phyloP scores from a whole-genome alignment of 768 basidiomycete genomes.

The Amanita brunnescens region DNA sequence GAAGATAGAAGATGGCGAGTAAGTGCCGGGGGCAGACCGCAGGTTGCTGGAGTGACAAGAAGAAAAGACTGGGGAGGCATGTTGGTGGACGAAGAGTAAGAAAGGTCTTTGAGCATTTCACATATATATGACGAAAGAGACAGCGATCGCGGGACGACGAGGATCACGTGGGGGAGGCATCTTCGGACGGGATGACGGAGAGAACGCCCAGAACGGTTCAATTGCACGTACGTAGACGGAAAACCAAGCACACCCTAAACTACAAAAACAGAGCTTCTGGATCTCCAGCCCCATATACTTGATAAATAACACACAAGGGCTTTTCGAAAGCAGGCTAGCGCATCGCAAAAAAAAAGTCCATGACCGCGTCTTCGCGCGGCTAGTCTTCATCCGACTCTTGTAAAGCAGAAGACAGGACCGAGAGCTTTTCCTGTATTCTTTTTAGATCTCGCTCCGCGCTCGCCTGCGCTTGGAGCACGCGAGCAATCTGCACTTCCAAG shows the following conservation, averaged over 20 bases:
- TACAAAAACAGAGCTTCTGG: constrained; percentile 7
- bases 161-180: constrained; percentile 2
- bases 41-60: constrained; percentile 45
- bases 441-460: constrained; percentile 3
- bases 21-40: constrained; percentile 48
- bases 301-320: constrained; percentile 7
- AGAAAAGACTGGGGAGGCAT: constrained; percentile 33
- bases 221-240: constrained; percentile 7
- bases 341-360: constrained; percentile 2
- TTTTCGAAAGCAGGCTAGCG: constrained; percentile 6
- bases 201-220: constrained; percentile 2
- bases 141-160: background rate
- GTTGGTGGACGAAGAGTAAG: background rate
- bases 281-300: constrained; percentile 5
- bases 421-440: constrained; percentile 3
- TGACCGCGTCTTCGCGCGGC: constrained; percentile 3
- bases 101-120: background rate
- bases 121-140: background rate
- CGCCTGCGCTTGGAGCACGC: constrained; percentile 8
- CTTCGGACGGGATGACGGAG: background rate
- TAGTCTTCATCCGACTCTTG: constrained; percentile 25
- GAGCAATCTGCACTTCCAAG: constrained; percentile 26
- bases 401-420: constrained; percentile 19
- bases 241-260: constrained; percentile 8
- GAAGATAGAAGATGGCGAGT: constrained; percentile 43